A percentile compares a stretch with the other conserved stretches of the same genome.
phyloP scores from a whole-genome alignment of 2,329 filamentous ascomycete species.

The Neonectria punicea region DNA sequence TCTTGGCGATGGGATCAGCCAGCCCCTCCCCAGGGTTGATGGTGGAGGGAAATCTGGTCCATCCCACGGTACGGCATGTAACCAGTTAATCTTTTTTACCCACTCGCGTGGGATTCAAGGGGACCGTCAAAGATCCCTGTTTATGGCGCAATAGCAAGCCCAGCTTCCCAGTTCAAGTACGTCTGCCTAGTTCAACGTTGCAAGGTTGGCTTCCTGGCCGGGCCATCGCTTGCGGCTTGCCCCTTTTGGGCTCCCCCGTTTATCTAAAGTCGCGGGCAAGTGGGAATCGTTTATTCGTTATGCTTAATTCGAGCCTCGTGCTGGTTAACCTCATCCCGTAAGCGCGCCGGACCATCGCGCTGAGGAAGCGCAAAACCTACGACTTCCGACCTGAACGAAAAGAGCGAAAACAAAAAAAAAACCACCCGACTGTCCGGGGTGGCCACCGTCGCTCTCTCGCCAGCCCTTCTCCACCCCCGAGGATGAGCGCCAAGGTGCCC shows the following conservation, averaged over 20 bases:
- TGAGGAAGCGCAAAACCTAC: neutral
- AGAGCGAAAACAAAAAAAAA: neutral
- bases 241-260: neutral
- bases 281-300: conserved; percentile 24
- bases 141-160: conserved; percentile 27
- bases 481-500: conserved; percentile 33
- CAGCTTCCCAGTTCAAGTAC: neutral
- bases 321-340: neutral
- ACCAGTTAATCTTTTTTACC: neutral
- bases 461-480: conserved; percentile 8
- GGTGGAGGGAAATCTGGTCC: neutral
- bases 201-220: neutral
- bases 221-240: neutral
- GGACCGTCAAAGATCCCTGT: conserved; percentile 24
- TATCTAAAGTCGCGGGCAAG: neutral
- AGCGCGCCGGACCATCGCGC: neutral
- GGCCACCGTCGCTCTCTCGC: neutral
- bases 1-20: neutral
- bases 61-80: neutral
- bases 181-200: neutral
- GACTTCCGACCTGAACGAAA: too few species aligned
- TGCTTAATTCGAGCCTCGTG: conserved; percentile 30
- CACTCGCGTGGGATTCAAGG: neutral
- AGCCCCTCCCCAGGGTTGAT: neutral
- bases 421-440: conserved; percentile 1